Evolutionary conservation across 768 basidiomycete species (phyloP), one percentile per base, ranked within the genome.

Genomic region (Mycena galericulata): DNA sequence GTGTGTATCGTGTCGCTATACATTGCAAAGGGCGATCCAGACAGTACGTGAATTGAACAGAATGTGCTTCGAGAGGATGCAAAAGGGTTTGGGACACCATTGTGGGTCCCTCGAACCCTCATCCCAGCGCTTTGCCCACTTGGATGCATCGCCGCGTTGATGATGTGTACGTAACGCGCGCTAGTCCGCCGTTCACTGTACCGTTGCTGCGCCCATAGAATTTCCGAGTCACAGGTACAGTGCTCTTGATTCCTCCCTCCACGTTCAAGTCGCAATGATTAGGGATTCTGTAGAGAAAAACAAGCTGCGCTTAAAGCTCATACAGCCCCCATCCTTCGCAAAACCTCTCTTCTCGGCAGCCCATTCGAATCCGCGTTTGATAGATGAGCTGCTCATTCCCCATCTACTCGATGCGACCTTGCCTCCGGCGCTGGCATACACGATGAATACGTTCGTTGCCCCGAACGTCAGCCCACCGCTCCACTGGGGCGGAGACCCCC

Each of bases 341-440:
- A 40, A 50, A 7, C 43, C 54, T n/a, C 41, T 65, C 24, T 57
- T 65, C 43, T 47, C 40, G 10, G 41, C 63, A 24, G 65, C 57
- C 4, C 65, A 60, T 40, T 34, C 43, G 14, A 29, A 60, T 24
- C 65, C 65, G 17, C 24, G 27, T 3, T 40, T 22, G 9, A 67
- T 67, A 18, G 66, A 67, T 43, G 53, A 60, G 17, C 50, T 67
- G 6, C 51, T 67, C 22, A 32, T 45, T 36, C 59, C 66, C 12
- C 26, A 67, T 32, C 51, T 67, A 15, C 66, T 67, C 59, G 51
- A 67, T 53, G n/a, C 66, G 18, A 50, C 24, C 32, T 30, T 67
- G 18, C 66, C 66, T 26, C 12, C 49, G 24, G 45, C 66, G 5
- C 38, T 67, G 1, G 58, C 50, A 24, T 60, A 30, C 58, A 32